Evolutionary conservation across 2,329 filamentous ascomycete genomes (phyloP).

Genomic region (Zarea fungicola): DNA sequence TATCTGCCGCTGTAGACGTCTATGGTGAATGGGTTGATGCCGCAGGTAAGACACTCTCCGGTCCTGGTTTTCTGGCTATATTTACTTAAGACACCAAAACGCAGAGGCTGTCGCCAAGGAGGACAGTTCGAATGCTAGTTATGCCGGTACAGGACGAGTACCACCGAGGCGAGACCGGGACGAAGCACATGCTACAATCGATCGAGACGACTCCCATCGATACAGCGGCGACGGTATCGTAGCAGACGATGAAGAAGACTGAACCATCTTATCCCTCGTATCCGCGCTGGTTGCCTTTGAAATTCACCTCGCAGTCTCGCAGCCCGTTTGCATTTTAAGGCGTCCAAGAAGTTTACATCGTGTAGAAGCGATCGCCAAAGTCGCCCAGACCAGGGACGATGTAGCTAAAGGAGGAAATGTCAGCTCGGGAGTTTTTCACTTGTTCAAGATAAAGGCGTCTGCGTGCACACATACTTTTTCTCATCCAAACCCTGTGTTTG

Average conservation of each 20-base stretch:
- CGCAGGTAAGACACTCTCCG: conserved; percentile 39
- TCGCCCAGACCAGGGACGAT: conserved; percentile 92
- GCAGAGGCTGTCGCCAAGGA: conserved; percentile 49
- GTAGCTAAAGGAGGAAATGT: conserved; percentile 55
- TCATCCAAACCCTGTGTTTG: conserved; percentile 71
- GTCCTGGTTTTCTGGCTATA: neutral
- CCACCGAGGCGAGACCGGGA: conserved; percentile 17
- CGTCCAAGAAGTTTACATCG: conserved; percentile 68
- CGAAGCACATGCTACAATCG: conserved; percentile 26
- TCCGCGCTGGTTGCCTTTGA: neutral
- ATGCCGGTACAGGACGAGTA: conserved; percentile 23
- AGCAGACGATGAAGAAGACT: conserved; percentile 53
- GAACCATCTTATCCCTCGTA: conserved; percentile 23
- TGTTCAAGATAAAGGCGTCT: neutral
- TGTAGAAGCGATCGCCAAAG: conserved; percentile 95
- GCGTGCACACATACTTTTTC: conserved; percentile 71
- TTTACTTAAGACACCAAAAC: conserved; percentile 15
- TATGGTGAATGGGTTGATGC: conserved; percentile 99
- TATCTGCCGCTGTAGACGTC: conserved; percentile 88
- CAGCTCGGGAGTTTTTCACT: conserved; percentile 1
- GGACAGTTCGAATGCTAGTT: conserved; percentile 25
- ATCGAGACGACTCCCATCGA: conserved; percentile 45
- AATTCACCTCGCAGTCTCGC: neutral
- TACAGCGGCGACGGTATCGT: conserved; percentile 51
- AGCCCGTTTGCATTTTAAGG: neutral